A percentile compares a stretch with the other conserved stretches of the same genome.
These are phyloP conservation scores for Saussurea involucrata DNA, from an alignment of 129 eudicot genomes.

Conservation along the genomic window DNA sequence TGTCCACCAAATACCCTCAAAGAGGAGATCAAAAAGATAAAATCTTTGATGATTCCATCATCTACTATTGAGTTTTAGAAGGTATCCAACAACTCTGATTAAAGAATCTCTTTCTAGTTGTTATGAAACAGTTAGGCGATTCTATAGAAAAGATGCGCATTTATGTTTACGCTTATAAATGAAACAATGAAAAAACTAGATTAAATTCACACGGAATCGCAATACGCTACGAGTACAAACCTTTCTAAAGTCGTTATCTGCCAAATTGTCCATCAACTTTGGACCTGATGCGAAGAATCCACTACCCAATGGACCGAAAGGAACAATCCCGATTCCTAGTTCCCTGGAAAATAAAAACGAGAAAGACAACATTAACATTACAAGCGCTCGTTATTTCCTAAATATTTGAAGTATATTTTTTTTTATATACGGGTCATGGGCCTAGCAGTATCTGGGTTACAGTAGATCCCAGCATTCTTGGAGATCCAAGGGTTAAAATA, in stretches of 20 bases:
- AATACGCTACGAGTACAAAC: slow-evolving; percentile 29
- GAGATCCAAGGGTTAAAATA: background rate
- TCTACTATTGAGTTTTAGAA: background rate
- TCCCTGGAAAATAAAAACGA: slow-evolving; percentile 34
- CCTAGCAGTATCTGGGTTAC: background rate
- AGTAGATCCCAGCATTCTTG: background rate
- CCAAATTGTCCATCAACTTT: slow-evolving; percentile 40
- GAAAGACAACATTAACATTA: too few species aligned
- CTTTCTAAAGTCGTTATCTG: slow-evolving; percentile 48
- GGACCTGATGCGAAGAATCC: slow-evolving; percentile 55
- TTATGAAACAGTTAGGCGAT: too few species aligned
- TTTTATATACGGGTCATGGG: background rate
- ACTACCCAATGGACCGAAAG: slow-evolving; percentile 55
- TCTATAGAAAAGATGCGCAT: too few species aligned
- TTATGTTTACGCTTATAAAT: too few species aligned
- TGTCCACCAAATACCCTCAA: background rate
- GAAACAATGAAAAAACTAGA: too few species aligned
- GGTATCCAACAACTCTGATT: background rate
- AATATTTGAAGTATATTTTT: background rate
- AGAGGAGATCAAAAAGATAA: background rate
- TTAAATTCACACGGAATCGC: background rate
- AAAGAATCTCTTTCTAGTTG: background rate
- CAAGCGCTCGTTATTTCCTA: background rate
- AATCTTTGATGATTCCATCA: background rate
- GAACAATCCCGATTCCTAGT: slow-evolving; percentile 71